Evolutionary conservation across 176 grass and related monocot species (phyloP), one percentile per base, ranked within the genome.

Genomic region (Guadua angustifolia): DNA sequence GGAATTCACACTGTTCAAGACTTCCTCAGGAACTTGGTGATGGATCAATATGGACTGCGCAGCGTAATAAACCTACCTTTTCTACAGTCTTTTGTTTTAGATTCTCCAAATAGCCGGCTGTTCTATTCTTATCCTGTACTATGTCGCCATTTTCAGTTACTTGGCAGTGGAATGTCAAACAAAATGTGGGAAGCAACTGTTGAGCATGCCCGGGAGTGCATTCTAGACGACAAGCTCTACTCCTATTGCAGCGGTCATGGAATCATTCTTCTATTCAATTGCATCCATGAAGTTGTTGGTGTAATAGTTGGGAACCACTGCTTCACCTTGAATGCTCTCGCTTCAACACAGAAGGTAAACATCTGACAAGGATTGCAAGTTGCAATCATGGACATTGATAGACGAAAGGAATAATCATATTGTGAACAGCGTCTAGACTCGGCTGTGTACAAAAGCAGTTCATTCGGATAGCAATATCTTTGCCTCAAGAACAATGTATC

Each of bases 141-240:
- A 6, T 19, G 45, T n/a, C 21, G 19, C n/a, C 16, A 5, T 22
- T 76, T 80, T 21, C 80, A 95, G 93, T 84, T 92, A 73, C 93
- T 95, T 19, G 93, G 93, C 11, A 88, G 70, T 64, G 93, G 93
- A 2, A 95, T 95, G 93, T 95, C 93, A 38, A 95, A 95, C 83
- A 95, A 92, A 79, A 95, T 95, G 93, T 95, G 93, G 93, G 90
- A 92, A 1, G 84, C 93, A 11, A 92, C 90, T 32, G 83, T 90
- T 60, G 90, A 90, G 59, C 93, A 95, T 73, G 93, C 93, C 69
- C 83, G 83, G 59, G 88, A 95, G 80, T 95, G 90, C 75, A 57
- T 86, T 61, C 83, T 85, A 53, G 79, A 84, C 75, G 88, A 90
- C 71, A 95, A 88, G 85, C 55, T 95, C 57, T 92, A 92, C 90